Base-by-base conservation (phyloP, 805 yeast species). In the Pichia exigua region DNA sequence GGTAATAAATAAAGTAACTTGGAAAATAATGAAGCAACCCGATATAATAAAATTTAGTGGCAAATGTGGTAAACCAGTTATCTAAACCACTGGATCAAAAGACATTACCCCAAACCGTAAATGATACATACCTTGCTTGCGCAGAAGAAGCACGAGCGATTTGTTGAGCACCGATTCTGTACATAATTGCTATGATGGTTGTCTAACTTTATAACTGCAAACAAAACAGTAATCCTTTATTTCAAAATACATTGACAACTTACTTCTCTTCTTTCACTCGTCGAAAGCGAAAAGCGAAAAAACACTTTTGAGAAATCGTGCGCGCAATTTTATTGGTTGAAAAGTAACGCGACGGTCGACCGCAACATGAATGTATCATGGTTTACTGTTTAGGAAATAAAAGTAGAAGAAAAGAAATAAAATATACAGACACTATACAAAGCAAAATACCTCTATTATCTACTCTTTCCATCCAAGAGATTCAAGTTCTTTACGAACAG, bases 401-500 rank as follows among this genome's bases (percentile, higher is more conserved):
- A 32, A 4, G 17, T 15, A 32, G 38, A 30, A 30, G 28, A 9
- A 30, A 11, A 11, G 13, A 32, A 15, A 32, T 10, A 15, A 15
- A 15, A 35, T 35, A 35, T 35, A 35, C 18, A 35, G 39, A 30
- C n/a, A 30, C 13, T 27, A 27, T 27, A 27, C 30, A 27, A 11
- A 9, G 10, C 13, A 11, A 27, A 27, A 11, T 27, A 11, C 13
- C 13, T 27, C 39, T 35, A 7, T 15, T 35, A 17, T 38, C 13
- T 30, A 54, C 18, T 52, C 60, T 32, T 52, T 57, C 72, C 72
- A 94, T 27, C 98, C 99, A 56, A 91, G 77, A 40, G 77, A 70
- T 55, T 73, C 71, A 63, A 94, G 77, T 60, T 94, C 96, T 49
- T 73, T 72, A 68, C 89, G 78, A 48, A 94, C 87, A 50, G 83